Base-by-base conservation (phyloP, 805 yeast genomes). In the Schwanniomyces vanrijiae region DNA sequence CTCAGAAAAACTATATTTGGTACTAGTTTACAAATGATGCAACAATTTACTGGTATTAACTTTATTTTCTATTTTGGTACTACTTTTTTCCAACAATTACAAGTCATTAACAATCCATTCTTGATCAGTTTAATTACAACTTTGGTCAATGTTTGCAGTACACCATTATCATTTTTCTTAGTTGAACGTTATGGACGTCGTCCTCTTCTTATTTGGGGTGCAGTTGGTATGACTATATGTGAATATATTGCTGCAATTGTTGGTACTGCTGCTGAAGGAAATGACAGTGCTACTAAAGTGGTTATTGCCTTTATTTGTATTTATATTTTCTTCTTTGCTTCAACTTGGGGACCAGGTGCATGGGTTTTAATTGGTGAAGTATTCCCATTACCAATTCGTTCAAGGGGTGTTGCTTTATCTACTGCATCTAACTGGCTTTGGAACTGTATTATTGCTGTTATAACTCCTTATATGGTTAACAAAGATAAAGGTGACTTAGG, bases 11-110 rank as follows among this genome's bases (percentile, higher is more conserved):
- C 68, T 10, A 59, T 65, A 51, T 64, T 79, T 31, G 95, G 95
- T 45, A 76, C 82, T 47, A 65, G 75, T 3, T 55, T 86, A 24
- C 96, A 89, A 67, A 84, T 88, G 18, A 73, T 89, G 60, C 97
- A 92, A 68, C 97, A 91, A 69, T 82, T 89, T 59, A 82, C 95
- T 7, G 97, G 97, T 46, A 84, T 90, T 51, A 90, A 90, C 71
- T 90, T 90, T 60, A 86, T 90, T 50, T 88, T 91, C 62, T 91
- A 91, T 70, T 91, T 85, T 64, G 94, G 96, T 37, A 90, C 92
- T 19, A 77, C 83, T 54, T 88, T 90, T 66, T 89, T 91, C 65
- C 78, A 79, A 44, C 75, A 73, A 46, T 69, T 78, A 49, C 75
- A 77, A 18, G 69, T 78, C 68, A 47, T 70, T 10, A 69, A 72